Base-by-base conservation (phyloP, 306 rosid species). In the Prunus mume region DNA sequence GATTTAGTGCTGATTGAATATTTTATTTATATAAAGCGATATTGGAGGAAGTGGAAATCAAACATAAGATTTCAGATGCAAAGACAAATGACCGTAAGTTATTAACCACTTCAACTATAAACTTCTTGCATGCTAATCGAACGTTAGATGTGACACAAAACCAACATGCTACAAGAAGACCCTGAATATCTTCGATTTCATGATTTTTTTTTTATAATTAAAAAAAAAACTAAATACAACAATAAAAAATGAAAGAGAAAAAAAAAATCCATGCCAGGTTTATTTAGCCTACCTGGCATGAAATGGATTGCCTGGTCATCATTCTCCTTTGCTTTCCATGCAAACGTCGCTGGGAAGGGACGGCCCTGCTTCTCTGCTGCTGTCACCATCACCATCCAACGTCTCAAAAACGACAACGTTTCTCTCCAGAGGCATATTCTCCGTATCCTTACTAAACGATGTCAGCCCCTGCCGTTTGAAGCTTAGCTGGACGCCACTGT, bases 101-200 rank as follows among this genome's bases (percentile, higher is more conserved):
- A 0, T 34, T 34, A 34, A 34, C 0, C 0, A 34, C 8, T 34
- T 34, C 0, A 34, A 34, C 2, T 34, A 5, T 6, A 34, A 34
- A 0, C 0, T 34, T 2, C 8, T 34, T 6, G 0, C 8, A 34
- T 34, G 2, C 0, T 38, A 38, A 34, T 34, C 3, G 1, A 32
- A 32, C 1, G 1, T 32, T 32, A 4, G 34, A 32, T 32, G 34
- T 32, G 5, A 34, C 8, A 38, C 9, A 6, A 38, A 38, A 2
- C 2, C 9, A 38, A 38, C 43, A 38, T 38, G 43, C 43, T 38
- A 38, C 43, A 38, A 38, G 2, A 38, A 7, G 43, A 7, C 43
- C 43, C 9, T 1, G 15, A 47, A 47, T 3, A 47, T 47, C 5
- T 12, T 47, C 15, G 52, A 47, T 47, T 47, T 47, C 52, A 47